Percentiles rank a stretch among this genome's conserved stretches.
Conservation (phyloP, 169 alveolate genomes). For the Plasmodium billcollinsi region DNA sequence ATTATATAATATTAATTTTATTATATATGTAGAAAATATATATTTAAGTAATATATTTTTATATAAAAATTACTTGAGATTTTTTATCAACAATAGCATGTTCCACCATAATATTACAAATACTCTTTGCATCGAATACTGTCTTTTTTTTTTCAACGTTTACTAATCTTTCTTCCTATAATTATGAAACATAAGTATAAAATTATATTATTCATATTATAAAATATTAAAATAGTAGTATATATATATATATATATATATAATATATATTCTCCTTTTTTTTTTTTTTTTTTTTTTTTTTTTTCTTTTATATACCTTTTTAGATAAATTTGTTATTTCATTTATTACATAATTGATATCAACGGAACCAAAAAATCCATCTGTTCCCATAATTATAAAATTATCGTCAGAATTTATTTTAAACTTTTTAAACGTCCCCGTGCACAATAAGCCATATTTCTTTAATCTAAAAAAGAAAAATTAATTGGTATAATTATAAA, state of each 20-base stretch:
- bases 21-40: too few species aligned
- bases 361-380: constrained; percentile 96
- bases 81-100: constrained; percentile 81
- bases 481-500: background rate
- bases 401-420: constrained; percentile 87
- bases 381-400: constrained; percentile 97
- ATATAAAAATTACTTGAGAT: constrained; percentile 80
- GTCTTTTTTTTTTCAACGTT: constrained; percentile 76
- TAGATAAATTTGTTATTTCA: constrained; percentile 43
- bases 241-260: background rate
- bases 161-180: constrained; percentile 81
- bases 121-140: constrained; percentile 70
- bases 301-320: constrained; percentile 31
- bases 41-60: too few species aligned
- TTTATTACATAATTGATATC: constrained; percentile 61
- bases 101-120: constrained; percentile 86
- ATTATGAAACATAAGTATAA: background rate
- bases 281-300: constrained; percentile 4
- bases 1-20: too few species aligned
- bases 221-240: background rate
- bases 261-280: background rate
- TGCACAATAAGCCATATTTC: constrained; percentile 86
- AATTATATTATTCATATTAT: background rate
- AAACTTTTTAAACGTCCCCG: constrained; percentile 85
- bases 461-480: constrained; percentile 79